These are phyloP conservation scores for Capronia americana DNA, from an alignment of 2,329 filamentous ascomycete species.

Conservation along the genomic window DNA sequence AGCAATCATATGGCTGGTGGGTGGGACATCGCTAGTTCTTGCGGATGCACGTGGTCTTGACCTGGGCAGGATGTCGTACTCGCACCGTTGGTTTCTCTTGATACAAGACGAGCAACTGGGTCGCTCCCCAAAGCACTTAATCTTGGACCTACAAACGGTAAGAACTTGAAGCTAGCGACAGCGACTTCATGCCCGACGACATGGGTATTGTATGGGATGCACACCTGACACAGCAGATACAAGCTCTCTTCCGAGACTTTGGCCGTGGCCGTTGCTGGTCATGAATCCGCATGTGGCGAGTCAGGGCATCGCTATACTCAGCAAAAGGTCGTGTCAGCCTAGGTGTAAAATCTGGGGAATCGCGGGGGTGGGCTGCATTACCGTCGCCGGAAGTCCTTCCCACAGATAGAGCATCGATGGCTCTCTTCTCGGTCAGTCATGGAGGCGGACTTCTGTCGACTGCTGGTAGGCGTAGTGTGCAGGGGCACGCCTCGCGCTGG, in stretches of 20 bases:
- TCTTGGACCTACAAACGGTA: slow-evolving; percentile 1
- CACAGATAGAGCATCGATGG: slow-evolving; percentile 1
- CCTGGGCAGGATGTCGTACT: background rate
- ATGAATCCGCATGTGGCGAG: slow-evolving; percentile 1
- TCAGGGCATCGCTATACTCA: background rate
- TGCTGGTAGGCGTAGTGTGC: background rate
- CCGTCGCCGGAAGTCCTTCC: background rate
- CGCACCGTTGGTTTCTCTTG: background rate
- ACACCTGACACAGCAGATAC: slow-evolving; percentile 7
- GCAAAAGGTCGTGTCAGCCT: background rate
- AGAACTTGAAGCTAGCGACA: background rate
- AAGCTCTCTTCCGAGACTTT: slow-evolving; percentile 4
- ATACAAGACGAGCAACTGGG: background rate
- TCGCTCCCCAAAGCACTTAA: slow-evolving; percentile 3
- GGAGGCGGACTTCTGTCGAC: background rate
- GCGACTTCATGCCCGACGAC: background rate
- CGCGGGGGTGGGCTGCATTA: background rate
- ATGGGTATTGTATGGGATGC: background rate
- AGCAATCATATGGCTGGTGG: background rate
- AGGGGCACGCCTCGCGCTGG: background rate
- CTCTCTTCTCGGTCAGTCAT: background rate
- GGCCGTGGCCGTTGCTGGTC: background rate
- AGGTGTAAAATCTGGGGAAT: background rate
- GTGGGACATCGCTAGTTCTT: background rate
- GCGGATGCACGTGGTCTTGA: background rate